phyloP scores from a whole-genome alignment of 257 asterid species.

The Ballota nigra region DNA sequence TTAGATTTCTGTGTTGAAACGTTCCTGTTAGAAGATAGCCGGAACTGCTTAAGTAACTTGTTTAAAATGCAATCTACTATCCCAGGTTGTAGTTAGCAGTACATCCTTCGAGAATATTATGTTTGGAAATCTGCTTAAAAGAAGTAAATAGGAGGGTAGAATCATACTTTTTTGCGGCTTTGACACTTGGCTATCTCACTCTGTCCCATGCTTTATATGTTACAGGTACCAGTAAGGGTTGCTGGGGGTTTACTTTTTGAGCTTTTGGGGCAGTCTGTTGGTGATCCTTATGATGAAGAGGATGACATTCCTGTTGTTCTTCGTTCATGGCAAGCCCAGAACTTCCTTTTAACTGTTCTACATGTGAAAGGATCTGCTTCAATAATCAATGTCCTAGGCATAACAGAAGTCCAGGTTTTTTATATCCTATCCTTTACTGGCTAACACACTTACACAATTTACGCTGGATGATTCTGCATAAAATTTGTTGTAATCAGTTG shows the following conservation, averaged over 20 bases:
- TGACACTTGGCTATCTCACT: neutral
- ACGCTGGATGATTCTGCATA: slow-evolving; percentile 17
- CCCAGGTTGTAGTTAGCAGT: neutral
- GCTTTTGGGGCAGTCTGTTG: slow-evolving; percentile 94
- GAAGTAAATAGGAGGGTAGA: neutral
- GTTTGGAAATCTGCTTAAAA: neutral
- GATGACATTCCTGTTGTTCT: slow-evolving; percentile 91
- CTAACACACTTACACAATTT: slow-evolving; percentile 15
- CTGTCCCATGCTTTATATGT: slow-evolving; percentile 16
- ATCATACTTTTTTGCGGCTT: neutral
- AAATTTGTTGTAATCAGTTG: slow-evolving; percentile 18
- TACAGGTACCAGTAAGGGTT: slow-evolving; percentile 94
- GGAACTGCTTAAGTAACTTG: neutral
- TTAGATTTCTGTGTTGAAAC: neutral
- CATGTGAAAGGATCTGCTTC: slow-evolving; percentile 81
- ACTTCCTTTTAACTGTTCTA: slow-evolving; percentile 69
- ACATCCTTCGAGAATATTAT: neutral
- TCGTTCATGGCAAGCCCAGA: slow-evolving; percentile 96
- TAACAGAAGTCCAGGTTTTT: slow-evolving; percentile 89
- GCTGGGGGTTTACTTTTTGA: slow-evolving; percentile 94
- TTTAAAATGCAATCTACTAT: neutral
- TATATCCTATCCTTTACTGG: slow-evolving; percentile 8
- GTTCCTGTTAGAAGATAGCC: neutral
- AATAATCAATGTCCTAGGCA: slow-evolving; percentile 75
- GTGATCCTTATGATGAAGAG: slow-evolving; percentile 82